A percentile compares a stretch with the other conserved stretches of the same genome.
Conservation (phyloP, 176 grass and related monocot species). For the Zea mays region Zm-B73-REFERENCE-NAM-5.0 NC_050098.1:200195501-200196000, state of each 20-base stretch:
- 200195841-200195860: slow-evolving; percentile 1
- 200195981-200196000: neutral
- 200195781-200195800: slow-evolving; percentile 81
- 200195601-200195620: neutral
- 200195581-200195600: neutral
- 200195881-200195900: slow-evolving; percentile 99
- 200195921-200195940: slow-evolving; percentile 89
- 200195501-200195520: neutral
- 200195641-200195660: neutral
- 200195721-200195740: neutral
- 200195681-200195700: slow-evolving; percentile 30
- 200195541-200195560: neutral
- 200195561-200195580: neutral
- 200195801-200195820: slow-evolving; percentile 88
- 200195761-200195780: slow-evolving; percentile 31
- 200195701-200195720: neutral
- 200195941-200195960: slow-evolving; percentile 15
- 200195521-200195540: neutral
- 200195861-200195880: slow-evolving; percentile 8
- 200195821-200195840: neutral
- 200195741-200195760: neutral
- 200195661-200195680: neutral
- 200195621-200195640: neutral
- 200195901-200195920: slow-evolving; percentile 87
- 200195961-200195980: slow-evolving; percentile 14